Evolutionary conservation across 257 asterid genomes (phyloP), one percentile per base, ranked within the genome.

Genomic region (Plantago ovata): DNA sequence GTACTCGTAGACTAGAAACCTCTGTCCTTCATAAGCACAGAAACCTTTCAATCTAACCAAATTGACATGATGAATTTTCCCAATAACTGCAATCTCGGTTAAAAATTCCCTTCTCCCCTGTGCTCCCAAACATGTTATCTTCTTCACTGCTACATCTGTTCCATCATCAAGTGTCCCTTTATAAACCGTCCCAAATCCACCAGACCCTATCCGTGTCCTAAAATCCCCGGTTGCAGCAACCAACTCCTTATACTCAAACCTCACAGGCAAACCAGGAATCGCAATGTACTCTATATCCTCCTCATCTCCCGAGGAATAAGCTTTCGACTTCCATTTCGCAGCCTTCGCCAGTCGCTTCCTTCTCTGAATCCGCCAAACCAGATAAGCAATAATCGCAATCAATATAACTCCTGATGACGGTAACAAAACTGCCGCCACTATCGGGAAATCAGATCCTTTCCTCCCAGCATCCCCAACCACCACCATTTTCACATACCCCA

Each of bases 131-230:
- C 78, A 68, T 9, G 81, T 84, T 18, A 90, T 84, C 77, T 79
- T 87, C 81, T 90, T 87, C 65, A 90, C 98, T 1, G 96, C 98
- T 14, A 90, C 78, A 4, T 73, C 76, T 0, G 77, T 47, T 38
- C 79, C 81, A 59, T 87, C 89, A 5, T 63, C 38, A 2, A 90
- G 89, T 3, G 66, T 66, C 9, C 98, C 98, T 77, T 79, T 90
- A 44, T 74, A 90, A 13, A 90, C 94, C 0, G 80, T 71, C 4
- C 98, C 96, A 33, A 87, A 87, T 15, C 96, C 98, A 13, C 98
- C 98, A 0, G 95, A 75, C 9, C 98, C 98, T 19, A 90, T 79
- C 38, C 53, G 77, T 15, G 69, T 72, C 51, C 41, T 70, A 72
- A 90, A 90, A 16, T 48, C 62, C 32, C 72, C 77, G 0, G 98